A percentile compares a stretch with the other conserved stretches of the same genome.
phyloP scores from a whole-genome alignment of 129 eudicot genomes.

The Ambrosia trifida region DNA sequence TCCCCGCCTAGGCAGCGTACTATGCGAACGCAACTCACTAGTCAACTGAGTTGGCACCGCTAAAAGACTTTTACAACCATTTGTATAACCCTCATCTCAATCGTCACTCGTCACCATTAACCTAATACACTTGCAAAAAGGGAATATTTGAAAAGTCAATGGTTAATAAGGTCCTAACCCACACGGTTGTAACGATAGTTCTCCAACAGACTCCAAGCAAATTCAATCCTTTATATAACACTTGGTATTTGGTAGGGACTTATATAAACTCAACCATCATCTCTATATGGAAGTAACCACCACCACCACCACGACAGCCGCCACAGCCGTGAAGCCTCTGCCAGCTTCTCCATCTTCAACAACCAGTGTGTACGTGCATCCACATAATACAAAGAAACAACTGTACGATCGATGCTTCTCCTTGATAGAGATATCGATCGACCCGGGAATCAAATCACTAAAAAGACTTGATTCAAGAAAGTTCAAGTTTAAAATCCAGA shows the following conservation, averaged over 20 bases:
- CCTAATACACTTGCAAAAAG: neutral
- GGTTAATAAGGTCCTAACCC: constrained; percentile 35
- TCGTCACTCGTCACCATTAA: neutral
- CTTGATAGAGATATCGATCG: constrained; percentile 57
- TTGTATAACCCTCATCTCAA: too few species aligned
- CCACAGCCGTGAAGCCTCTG: neutral
- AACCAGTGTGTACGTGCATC: neutral
- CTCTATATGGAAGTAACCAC: constrained; percentile 35
- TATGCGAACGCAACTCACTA: too few species aligned
- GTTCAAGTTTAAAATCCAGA: constrained; percentile 59
- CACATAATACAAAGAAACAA: constrained; percentile 38
- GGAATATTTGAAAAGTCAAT: constrained; percentile 32
- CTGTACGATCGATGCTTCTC: constrained; percentile 50
- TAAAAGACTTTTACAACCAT: too few species aligned
- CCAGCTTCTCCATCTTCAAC: constrained; percentile 22
- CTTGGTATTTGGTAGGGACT: constrained; percentile 15
- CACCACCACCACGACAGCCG: neutral
- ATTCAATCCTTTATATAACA: constrained; percentile 34
- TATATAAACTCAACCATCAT: neutral
- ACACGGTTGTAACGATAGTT: constrained; percentile 32
- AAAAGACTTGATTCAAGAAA: constrained; percentile 60
- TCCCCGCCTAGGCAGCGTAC: too few species aligned
- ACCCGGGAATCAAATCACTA: constrained; percentile 51
- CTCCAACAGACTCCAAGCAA: constrained; percentile 31
- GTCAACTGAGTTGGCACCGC: too few species aligned